Percentiles rank a stretch among this genome's conserved stretches.
Conservation (phyloP, 495 filamentous ascomycete species). For the Annulohypoxylon moriforme region DNA sequence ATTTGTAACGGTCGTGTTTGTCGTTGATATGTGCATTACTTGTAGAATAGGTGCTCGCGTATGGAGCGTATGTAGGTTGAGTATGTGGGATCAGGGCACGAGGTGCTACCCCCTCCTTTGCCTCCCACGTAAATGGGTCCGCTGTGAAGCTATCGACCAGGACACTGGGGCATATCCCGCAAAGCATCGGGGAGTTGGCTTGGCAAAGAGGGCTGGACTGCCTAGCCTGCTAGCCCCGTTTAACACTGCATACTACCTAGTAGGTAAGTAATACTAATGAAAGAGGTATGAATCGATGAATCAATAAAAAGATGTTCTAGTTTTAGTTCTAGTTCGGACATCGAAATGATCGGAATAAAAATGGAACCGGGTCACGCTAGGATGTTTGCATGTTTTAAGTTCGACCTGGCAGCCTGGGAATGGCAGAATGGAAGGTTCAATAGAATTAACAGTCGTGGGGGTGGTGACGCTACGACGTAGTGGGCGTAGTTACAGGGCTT, state of each 20-base stretch:
- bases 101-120: conserved; percentile 24
- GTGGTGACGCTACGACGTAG: conserved; percentile 8
- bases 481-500: conserved; percentile 5
- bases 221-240: background rate
- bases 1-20: conserved; percentile 38
- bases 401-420: background rate
- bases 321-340: conserved; percentile 1
- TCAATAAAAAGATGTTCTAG: conserved; percentile 3
- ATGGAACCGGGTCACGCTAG: conserved; percentile 18
- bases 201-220: conserved; percentile 10
- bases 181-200: conserved; percentile 19
- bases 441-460: conserved; percentile 23
- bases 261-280: background rate
- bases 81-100: conserved; percentile 30
- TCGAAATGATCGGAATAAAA: conserved; percentile 27
- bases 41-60: background rate
- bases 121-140: conserved; percentile 24
- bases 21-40: conserved; percentile 21
- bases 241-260: background rate
- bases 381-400: conserved; percentile 27
- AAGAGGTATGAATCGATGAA: background rate
- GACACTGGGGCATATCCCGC: conserved; percentile 18
- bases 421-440: background rate
- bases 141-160: conserved; percentile 26
- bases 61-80: conserved; percentile 1